A percentile compares a stretch with the other conserved stretches of the same genome.
These are phyloP conservation scores for Endocarpon pusillum DNA, from an alignment of 495 filamentous ascomycete species.

Conservation along the genomic window DNA sequence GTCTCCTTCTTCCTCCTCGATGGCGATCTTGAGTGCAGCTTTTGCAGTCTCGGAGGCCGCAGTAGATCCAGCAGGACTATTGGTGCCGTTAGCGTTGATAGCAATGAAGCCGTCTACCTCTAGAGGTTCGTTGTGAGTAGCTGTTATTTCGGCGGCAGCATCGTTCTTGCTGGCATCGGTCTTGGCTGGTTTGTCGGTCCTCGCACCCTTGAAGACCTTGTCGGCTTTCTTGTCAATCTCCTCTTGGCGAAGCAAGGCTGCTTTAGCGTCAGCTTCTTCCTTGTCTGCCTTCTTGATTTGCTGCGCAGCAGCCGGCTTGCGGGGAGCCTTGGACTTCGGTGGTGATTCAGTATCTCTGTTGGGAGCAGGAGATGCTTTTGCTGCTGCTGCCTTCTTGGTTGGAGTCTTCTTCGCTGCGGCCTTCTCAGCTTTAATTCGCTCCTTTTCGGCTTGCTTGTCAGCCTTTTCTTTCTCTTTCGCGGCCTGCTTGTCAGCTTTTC, in stretches of 20 bases:
- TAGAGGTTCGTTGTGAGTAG: background rate
- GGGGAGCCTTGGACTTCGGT: too few species aligned
- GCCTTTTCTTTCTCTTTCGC: too few species aligned
- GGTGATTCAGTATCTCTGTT: too few species aligned
- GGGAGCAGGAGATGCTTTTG: too few species aligned
- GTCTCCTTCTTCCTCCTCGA: background rate
- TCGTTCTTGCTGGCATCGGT: background rate
- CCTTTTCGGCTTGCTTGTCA: background rate
- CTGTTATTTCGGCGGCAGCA: background rate
- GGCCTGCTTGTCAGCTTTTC: too few species aligned
- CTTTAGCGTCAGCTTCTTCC: too few species aligned
- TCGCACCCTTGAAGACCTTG: background rate
- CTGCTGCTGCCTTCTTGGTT: conserved; percentile 8
- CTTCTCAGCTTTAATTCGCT: background rate
- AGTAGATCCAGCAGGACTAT: background rate
- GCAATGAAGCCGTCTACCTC: background rate
- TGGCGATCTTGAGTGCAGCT: background rate
- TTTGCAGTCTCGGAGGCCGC: background rate
- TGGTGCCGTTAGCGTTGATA: background rate
- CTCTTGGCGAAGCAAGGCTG: too few species aligned
- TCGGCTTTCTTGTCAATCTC: too few species aligned
- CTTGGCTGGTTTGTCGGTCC: background rate
- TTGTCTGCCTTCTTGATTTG: too few species aligned
- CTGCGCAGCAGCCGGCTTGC: too few species aligned
- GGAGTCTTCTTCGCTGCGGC: background rate